These are phyloP conservation scores for Cercospora zeina DNA, from an alignment of 2,329 filamentous ascomycete species.

Conservation along the genomic window DNA sequence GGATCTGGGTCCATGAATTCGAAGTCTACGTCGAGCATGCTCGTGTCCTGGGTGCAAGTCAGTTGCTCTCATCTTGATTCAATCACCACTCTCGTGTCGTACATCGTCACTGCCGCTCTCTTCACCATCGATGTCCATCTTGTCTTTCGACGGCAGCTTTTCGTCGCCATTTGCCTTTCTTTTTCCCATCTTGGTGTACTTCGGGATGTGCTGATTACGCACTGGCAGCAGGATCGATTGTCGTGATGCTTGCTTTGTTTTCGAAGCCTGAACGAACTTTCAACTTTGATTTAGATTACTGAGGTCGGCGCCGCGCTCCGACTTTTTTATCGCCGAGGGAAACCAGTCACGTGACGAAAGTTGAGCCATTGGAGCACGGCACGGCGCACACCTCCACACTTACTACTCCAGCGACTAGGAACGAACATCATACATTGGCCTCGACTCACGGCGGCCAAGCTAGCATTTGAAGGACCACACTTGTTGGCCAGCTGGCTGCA, in stretches of 20 bases:
- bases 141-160: slow-evolving; percentile 47
- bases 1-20: slow-evolving; percentile 97
- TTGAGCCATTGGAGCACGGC: neutral
- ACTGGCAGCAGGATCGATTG: neutral
- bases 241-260: neutral
- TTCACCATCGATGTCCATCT: slow-evolving; percentile 44
- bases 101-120: slow-evolving; percentile 40
- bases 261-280: neutral
- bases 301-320: neutral
- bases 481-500: neutral
- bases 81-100: slow-evolving; percentile 24
- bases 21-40: slow-evolving; percentile 93
- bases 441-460: neutral
- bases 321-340: slow-evolving; percentile 1
- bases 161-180: slow-evolving; percentile 52
- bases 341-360: neutral
- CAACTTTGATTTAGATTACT: neutral
- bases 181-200: slow-evolving; percentile 50
- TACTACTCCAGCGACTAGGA: neutral
- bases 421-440: neutral
- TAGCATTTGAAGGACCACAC: neutral
- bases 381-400: too few relatives aligned
- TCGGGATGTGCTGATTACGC: neutral
- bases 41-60: slow-evolving; percentile 66
- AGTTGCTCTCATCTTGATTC: neutral